Evolutionary conservation across 768 basidiomycete genomes (phyloP), one percentile per base, ranked within the genome.

Genomic region (Trametes cingulata): DNA sequence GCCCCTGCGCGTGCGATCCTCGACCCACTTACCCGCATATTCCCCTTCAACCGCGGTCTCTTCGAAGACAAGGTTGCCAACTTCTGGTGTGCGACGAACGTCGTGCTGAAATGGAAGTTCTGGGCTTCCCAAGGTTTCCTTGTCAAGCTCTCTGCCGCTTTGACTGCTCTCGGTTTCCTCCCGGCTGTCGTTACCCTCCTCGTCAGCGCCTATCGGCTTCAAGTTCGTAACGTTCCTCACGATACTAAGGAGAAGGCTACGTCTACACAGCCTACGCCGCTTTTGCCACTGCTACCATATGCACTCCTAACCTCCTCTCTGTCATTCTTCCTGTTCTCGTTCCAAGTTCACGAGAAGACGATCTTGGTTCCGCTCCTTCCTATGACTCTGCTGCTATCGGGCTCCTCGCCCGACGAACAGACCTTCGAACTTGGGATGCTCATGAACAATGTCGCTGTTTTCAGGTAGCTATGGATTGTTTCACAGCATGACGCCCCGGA

Each of bases 31-130:
- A 77, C 77, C 14, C 86, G 95, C 6, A 93, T 97, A 56, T 98
- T 98, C 71, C 95, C 95, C 0, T 93, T 98, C 70, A 80, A 83
- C 6, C 86, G 95, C 27, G 95, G 95, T 14, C 78, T 95, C 2
- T 95, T 95, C 68, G 94, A 96, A 70, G 93, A 96, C 76, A 95
- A 96, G 69, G 95, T 98, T 22, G 93, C 95, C 40, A 98, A 98
- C 71, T 92, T 96, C 70, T 98, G 95, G 95, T 97, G 95, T 72
- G 91, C 93, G 33, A 85, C 88, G 17, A 93, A 98, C 70, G 87
- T 95, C 22, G 74, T 90, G 14, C 72, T 98, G 74, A 97, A 96
- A 71, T 97, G 95, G 89, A 85, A 82, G 49, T 72, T 73, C 27
- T 83, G 78, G 77, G 78, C 82, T 6, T 71, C 78, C 1, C 69